Percentiles rank a stretch among this genome's conserved stretches.
Conservation (phyloP, 2,329 filamentous ascomycete species). For the Nemania sp. region DNA sequence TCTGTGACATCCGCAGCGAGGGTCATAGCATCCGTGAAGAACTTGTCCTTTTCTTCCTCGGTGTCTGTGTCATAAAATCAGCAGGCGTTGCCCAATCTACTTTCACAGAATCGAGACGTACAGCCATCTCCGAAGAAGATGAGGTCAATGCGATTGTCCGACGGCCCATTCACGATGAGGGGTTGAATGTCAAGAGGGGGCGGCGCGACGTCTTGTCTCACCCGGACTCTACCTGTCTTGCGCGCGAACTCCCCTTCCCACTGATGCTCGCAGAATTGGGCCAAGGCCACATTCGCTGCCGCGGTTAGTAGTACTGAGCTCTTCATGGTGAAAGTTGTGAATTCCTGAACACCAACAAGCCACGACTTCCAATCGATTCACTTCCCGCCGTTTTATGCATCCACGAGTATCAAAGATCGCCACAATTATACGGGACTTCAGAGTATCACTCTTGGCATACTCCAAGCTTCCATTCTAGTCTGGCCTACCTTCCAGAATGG, state of each 20-base stretch:
- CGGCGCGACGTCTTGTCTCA: conserved; percentile 27
- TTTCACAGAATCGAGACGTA: conserved; percentile 19
- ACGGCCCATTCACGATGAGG: conserved; percentile 39
- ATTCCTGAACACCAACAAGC: not conserved
- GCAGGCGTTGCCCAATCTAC: not conserved
- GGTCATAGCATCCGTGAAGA: conserved; percentile 37
- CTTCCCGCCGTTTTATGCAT: conserved; percentile 1
- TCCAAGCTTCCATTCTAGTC: conserved; percentile 1
- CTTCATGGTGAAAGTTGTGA: conserved; percentile 14
- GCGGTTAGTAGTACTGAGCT: conserved; percentile 23
- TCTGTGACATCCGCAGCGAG: conserved; percentile 36
- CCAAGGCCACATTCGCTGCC: conserved; percentile 17
- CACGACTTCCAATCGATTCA: not conserved
- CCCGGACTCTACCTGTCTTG: conserved; percentile 27
- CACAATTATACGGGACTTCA: too few relatives aligned
- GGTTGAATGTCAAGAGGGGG: conserved; percentile 39
- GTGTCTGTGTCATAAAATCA: conserved; percentile 31
- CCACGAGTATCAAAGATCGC: not conserved
- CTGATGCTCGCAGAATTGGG: conserved; percentile 38
- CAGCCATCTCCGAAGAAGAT: conserved; percentile 41
- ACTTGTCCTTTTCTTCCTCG: conserved; percentile 38
- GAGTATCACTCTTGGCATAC: conserved; percentile 16
- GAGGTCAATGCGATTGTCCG: conserved; percentile 37
- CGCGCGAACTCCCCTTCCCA: conserved; percentile 37
- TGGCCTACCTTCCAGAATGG: conserved; percentile 18